A percentile compares a stretch with the other conserved stretches of the same genome.
Conservation (phyloP, 2,329 filamentous ascomycete species). For the Arthrobotrys musiformis region DNA sequence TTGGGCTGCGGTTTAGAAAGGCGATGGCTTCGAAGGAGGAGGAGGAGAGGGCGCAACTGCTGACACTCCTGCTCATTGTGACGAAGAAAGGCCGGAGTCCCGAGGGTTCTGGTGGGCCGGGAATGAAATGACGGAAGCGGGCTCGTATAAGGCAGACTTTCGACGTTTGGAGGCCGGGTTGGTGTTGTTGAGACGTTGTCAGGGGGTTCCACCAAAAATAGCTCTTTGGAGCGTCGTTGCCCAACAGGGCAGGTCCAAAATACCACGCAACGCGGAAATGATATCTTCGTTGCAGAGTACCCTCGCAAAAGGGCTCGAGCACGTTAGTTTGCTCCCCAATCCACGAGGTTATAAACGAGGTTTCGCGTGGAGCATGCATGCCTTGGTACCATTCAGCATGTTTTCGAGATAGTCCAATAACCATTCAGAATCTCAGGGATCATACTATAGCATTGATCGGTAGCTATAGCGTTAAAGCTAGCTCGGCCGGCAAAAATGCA, state of each 20-base stretch:
- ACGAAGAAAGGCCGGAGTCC: slow-evolving; percentile 18
- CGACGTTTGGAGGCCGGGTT: slow-evolving; percentile 29
- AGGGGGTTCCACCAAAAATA: slow-evolving; percentile 47
- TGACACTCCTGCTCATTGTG: slow-evolving; percentile 49
- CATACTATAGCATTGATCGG: neutral
- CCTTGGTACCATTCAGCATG: no score
- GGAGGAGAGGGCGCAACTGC: slow-evolving; percentile 14
- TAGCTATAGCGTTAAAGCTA: neutral
- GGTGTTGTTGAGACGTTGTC: slow-evolving; percentile 34
- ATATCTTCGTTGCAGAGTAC: neutral
- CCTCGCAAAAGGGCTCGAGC: neutral
- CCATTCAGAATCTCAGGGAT: neutral
- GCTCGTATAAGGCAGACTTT: slow-evolving; percentile 24
- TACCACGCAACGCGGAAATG: slow-evolving; percentile 22
- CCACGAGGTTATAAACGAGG: neutral
- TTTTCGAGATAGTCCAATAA: neutral
- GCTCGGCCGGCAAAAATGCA: neutral
- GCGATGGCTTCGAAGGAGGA: slow-evolving; percentile 33
- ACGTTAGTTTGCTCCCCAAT: neutral
- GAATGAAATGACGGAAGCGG: slow-evolving; percentile 7
- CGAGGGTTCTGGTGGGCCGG: neutral
- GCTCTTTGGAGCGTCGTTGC: slow-evolving; percentile 1
- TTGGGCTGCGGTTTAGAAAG: slow-evolving; percentile 8
- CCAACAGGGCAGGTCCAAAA: slow-evolving; percentile 1
- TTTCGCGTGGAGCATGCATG: neutral